phyloP scores from a whole-genome alignment of 305 asterid genomes.

The Fraxinus sp. region DNA sequence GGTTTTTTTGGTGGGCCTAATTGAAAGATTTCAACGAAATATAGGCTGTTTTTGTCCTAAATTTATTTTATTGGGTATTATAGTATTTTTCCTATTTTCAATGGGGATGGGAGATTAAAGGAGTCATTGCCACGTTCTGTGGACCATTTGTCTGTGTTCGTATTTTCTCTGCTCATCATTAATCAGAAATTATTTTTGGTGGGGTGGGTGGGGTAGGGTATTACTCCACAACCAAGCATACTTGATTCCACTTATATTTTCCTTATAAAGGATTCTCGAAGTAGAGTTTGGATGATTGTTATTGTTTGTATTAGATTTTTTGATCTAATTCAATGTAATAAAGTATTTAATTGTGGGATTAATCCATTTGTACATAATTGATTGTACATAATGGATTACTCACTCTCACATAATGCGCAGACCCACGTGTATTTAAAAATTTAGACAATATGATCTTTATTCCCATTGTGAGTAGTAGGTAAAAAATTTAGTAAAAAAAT shows the following conservation, averaged over 20 bases:
- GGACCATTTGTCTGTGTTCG: not conserved
- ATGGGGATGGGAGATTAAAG: not conserved
- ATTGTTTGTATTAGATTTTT: not conserved
- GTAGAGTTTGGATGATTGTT: too few relatives aligned
- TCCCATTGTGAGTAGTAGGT: too few relatives aligned
- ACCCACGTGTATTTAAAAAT: too few relatives aligned
- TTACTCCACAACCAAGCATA: not conserved
- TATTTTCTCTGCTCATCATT: not conserved
- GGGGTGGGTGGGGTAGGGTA: not conserved
- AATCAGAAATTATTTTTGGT: not conserved
- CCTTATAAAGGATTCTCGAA: not conserved
- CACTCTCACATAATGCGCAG: too few relatives aligned
- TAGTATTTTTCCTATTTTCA: not conserved
- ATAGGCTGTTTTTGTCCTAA: slow-evolving; percentile 17
- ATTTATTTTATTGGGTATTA: not conserved
- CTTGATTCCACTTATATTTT: not conserved
- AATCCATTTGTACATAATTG: too few relatives aligned
- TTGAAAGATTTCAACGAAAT: slow-evolving; percentile 28
- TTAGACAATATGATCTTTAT: too few relatives aligned
- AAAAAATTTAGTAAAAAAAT: too few relatives aligned
- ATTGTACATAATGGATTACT: too few relatives aligned
- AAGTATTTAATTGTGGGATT: too few relatives aligned
- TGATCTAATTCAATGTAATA: too few relatives aligned
- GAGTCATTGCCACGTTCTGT: slow-evolving; percentile 16
- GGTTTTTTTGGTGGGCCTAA: slow-evolving; percentile 27